Conservation (phyloP, 2,329 filamentous ascomycete genomes). For the Furcasterigmium furcatum region DNA sequence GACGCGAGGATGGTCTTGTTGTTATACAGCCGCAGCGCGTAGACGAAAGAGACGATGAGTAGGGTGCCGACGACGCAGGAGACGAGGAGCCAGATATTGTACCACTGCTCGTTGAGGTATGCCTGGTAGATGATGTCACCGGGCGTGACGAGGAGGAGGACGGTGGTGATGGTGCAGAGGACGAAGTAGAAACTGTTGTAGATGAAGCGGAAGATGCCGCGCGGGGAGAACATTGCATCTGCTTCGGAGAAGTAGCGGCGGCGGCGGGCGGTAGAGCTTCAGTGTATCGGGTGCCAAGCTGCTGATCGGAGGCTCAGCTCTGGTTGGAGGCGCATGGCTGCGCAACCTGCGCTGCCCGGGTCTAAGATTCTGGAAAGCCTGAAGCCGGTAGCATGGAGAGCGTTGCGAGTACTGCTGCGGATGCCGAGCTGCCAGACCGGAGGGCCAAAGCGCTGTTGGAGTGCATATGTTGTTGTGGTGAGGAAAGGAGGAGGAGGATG, state of each 20-base stretch:
- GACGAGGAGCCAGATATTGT: slow-evolving; percentile 80
- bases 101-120: slow-evolving; percentile 59
- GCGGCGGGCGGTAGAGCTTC: no score
- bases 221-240: slow-evolving; percentile 33
- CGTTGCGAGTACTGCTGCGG: no score
- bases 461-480: no score
- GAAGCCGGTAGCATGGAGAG: no score
- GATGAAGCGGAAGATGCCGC: slow-evolving; percentile 71
- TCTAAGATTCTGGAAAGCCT: no score
- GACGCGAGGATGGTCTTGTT: slow-evolving; percentile 74
- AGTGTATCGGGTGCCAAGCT: no score
- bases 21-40: slow-evolving; percentile 80
- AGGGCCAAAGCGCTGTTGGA: no score
- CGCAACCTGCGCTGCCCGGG: no score
- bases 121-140: slow-evolving; percentile 79
- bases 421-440: no score
- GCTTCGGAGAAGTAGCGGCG: slow-evolving; percentile 5
- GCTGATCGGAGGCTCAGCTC: no score
- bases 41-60: slow-evolving; percentile 70
- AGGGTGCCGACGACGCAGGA: slow-evolving; percentile 73
- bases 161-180: slow-evolving; percentile 69
- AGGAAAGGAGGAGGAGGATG: no score
- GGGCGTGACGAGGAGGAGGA: slow-evolving; percentile 75
- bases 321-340: no score
- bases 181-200: slow-evolving; percentile 77